These are phyloP conservation scores for Penicillium lagena DNA, from an alignment of 495 filamentous ascomycete species.

Conservation along the genomic window DNA sequence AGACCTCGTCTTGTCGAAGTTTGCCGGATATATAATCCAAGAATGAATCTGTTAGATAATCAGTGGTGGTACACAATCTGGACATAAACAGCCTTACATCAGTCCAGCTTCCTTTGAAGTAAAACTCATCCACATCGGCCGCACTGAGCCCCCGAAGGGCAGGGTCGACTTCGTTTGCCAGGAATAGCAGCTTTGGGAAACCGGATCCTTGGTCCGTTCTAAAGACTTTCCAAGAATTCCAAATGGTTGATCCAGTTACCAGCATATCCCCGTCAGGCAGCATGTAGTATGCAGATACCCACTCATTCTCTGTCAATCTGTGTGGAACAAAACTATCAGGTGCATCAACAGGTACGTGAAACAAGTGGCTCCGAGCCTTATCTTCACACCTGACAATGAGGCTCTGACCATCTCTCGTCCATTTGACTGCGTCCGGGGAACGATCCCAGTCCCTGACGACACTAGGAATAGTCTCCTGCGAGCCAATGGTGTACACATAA, in stretches of 20 bases:
- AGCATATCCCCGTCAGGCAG: conserved; percentile 27
- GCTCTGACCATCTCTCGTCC: conserved; percentile 25
- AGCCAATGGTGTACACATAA: conserved; percentile 27
- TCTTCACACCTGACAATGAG: conserved; percentile 29
- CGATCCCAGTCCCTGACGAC: conserved; percentile 35
- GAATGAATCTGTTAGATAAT: conserved; percentile 35
- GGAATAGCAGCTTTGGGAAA: conserved; percentile 18
- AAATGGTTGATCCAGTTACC: conserved; percentile 26
- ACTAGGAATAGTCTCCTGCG: conserved; percentile 20
- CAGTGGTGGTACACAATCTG: neutral
- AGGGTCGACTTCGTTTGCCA: conserved; percentile 29
- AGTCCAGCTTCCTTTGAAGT: conserved; percentile 28
- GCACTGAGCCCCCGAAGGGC: conserved; percentile 22
- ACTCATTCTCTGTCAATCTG: conserved; percentile 24
- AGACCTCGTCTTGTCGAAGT: conserved; percentile 37
- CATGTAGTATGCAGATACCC: conserved; percentile 19
- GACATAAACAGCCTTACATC: conserved; percentile 14
- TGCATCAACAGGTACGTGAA: conserved; percentile 23
- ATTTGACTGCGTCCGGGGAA: conserved; percentile 27
- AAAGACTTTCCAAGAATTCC: conserved; percentile 30
- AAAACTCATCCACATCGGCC: conserved; percentile 31
- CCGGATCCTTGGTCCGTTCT: conserved; percentile 21
- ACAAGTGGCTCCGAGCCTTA: conserved; percentile 20
- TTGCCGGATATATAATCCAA: conserved; percentile 40
- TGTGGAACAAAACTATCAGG: conserved; percentile 22